Conservation (phyloP, 192 early-diverging fungal species). For the Neocallimastix lanati region DNA sequence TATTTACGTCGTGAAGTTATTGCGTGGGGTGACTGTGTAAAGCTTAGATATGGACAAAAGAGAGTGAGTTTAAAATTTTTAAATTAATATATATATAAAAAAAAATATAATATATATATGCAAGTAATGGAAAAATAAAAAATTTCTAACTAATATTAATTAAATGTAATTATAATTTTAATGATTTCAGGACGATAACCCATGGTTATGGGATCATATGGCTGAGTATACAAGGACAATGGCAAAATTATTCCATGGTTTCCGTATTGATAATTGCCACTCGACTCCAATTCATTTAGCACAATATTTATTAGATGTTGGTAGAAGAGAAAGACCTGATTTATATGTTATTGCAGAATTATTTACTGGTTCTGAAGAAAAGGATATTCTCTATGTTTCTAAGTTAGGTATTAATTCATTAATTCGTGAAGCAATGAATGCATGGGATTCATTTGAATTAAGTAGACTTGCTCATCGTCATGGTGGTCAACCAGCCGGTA, state of each 20-base stretch:
- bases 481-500: conserved; percentile 80
- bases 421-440: conserved; percentile 95
- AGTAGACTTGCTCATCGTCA: conserved; percentile 74
- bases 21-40: conserved; percentile 98
- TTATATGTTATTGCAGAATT: conserved; percentile 95
- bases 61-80: conserved; percentile 15
- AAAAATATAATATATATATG: too few relatives aligned
- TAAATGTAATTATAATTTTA: too few relatives aligned
- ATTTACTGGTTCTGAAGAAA: conserved; percentile 92
- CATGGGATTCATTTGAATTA: conserved; percentile 81
- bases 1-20: conserved; percentile 92
- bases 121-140: too few relatives aligned
- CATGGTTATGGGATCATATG: conserved; percentile 95
- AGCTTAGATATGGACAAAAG: conserved; percentile 74
- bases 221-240: conserved; percentile 69
- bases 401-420: conserved; percentile 89
- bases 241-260: conserved; percentile 79
- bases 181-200: conserved; percentile 47
- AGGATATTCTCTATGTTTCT: conserved; percentile 79
- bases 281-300: conserved; percentile 93
- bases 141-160: too few relatives aligned
- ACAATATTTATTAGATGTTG: conserved; percentile 75
- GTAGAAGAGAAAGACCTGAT: conserved; percentile 64
- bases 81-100: too few relatives aligned
- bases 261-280: conserved; percentile 99